Evolutionary conservation across 2,329 filamentous ascomycete species (phyloP).

Genomic region (Aspergillus melleus): DNA sequence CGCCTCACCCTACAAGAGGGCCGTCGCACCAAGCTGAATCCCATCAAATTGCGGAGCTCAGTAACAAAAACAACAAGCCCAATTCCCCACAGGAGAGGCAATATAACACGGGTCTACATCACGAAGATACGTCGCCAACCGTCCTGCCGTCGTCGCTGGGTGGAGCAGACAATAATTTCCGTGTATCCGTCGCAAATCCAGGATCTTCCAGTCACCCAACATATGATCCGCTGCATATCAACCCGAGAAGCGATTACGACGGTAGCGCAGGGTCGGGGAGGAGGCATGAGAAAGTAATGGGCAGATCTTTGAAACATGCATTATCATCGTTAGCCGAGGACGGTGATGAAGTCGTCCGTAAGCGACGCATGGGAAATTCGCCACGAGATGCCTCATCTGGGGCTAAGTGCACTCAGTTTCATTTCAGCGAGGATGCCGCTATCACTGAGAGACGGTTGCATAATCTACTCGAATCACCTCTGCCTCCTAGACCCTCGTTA

Average conservation of each 20-base stretch:
- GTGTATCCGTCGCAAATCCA: not conserved
- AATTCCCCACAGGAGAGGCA: not conserved
- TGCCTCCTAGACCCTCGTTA: conserved; percentile 24
- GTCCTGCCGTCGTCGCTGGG: not conserved
- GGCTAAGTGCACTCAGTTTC: not conserved
- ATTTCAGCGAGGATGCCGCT: not conserved
- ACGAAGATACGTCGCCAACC: not conserved
- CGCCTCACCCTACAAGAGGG: conserved; percentile 32
- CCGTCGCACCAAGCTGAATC: not conserved
- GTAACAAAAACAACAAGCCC: not conserved
- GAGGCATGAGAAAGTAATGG: conserved; percentile 40
- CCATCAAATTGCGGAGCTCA: not conserved
- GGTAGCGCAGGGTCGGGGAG: conserved; percentile 13
- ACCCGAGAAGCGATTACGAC: conserved; percentile 14
- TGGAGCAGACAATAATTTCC: not conserved
- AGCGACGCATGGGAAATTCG: not conserved
- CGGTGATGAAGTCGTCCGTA: conserved; percentile 35
- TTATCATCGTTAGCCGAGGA: conserved; percentile 53
- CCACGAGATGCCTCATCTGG: not conserved
- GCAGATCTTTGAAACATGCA: conserved; percentile 29
- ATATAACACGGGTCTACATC: not conserved
- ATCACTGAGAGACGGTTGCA: conserved; percentile 28
- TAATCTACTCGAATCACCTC: conserved; percentile 32
- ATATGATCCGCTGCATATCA: conserved; percentile 21
- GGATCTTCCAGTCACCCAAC: not conserved